These are phyloP conservation scores for Annulohypoxylon truncatum DNA, from an alignment of 2,329 filamentous ascomycete genomes.

Conservation along the genomic window DNA sequence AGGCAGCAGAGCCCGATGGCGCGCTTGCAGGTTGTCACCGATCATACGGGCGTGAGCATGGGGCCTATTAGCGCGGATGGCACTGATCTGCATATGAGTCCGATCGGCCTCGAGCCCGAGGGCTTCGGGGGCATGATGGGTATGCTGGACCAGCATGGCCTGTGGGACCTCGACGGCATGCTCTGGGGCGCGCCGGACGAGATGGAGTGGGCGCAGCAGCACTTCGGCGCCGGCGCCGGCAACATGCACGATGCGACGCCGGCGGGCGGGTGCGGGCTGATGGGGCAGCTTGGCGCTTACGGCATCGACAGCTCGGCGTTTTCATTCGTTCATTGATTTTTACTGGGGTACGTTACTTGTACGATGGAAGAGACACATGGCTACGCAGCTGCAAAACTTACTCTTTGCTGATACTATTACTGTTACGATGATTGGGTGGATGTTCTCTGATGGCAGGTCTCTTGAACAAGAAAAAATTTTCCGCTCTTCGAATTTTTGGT, in stretches of 20 bases:
- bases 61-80: conserved; percentile 50
- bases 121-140: conserved; percentile 64
- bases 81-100: conserved; percentile 61
- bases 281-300: conserved; percentile 49
- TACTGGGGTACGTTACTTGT: conserved; percentile 9
- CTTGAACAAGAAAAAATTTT: conserved; percentile 16
- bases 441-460: conserved; percentile 10
- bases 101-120: conserved; percentile 63
- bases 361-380: conserved; percentile 32
- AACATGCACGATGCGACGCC: conserved; percentile 39
- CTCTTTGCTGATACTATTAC: conserved; percentile 15
- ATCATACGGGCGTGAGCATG: conserved; percentile 47
- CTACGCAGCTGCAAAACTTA: conserved; percentile 31
- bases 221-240: conserved; percentile 42
- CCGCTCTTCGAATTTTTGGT: conserved; percentile 2
- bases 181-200: conserved; percentile 61
- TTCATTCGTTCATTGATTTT: conserved; percentile 56
- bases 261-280: conserved; percentile 51
- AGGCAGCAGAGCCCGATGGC: conserved; percentile 48
- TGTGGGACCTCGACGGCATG: conserved; percentile 69
- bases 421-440: conserved; percentile 28
- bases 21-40: conserved; percentile 49
- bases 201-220: conserved; percentile 51
- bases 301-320: conserved; percentile 56
- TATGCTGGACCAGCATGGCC: conserved; percentile 64